These are phyloP conservation scores for Naegleria fowleri DNA, from an alignment of 208 protist species.

Conservation along the genomic window DNA sequence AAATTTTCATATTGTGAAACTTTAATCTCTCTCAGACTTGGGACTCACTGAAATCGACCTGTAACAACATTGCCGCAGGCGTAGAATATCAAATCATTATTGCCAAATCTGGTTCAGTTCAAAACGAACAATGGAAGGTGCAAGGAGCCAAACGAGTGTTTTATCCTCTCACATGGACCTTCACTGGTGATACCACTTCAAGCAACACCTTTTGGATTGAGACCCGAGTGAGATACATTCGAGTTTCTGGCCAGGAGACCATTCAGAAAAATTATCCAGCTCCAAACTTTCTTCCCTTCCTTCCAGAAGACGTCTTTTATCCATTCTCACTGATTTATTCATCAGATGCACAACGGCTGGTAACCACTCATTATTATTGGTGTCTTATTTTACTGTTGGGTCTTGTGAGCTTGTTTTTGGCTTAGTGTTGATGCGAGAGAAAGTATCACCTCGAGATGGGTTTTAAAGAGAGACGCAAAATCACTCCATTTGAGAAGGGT, in stretches of 20 bases:
- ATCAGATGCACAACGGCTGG: background rate
- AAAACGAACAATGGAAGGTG: slow-evolving; percentile 7
- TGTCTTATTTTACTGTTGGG: no score
- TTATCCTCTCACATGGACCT: background rate
- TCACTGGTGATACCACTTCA: background rate
- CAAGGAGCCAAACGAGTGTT: background rate
- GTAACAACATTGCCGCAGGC: background rate
- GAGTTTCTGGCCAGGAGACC: background rate
- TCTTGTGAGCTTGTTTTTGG: no score
- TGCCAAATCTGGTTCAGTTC: background rate
- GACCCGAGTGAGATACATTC: background rate
- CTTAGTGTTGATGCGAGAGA: no score
- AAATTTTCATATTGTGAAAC: slow-evolving; percentile 6
- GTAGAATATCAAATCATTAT: background rate
- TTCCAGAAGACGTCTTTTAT: slow-evolving; percentile 19
- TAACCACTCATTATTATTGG: no score
- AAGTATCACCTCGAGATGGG: no score
- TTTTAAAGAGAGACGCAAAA: no score
- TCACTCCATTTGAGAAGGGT: no score
- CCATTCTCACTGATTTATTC: background rate
- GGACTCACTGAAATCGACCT: background rate
- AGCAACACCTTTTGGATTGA: background rate
- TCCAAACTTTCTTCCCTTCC: background rate
- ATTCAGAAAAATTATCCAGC: background rate
- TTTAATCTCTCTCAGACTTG: background rate